Base-by-base conservation (phyloP, 148 eudicot species). In the Silene uniflora region DNA sequence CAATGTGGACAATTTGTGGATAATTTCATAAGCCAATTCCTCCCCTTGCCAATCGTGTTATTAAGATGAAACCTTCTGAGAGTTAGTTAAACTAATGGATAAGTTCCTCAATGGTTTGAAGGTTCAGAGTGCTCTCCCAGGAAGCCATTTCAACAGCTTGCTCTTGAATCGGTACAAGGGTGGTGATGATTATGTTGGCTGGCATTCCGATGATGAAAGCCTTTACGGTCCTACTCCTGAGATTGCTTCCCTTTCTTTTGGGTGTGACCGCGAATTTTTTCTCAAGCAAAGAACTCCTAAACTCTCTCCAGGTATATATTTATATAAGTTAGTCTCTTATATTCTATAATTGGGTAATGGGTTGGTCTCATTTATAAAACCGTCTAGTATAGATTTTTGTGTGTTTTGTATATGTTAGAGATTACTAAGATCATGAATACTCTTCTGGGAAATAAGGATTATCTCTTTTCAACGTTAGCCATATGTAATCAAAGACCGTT, bases 161-260 rank as follows among this genome's bases (percentile, higher is more conserved):
- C 84, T 91, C 29, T 76, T 94, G 21, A 91, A 94, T 80, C 83
- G 96, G 79, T 94, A 94, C 80, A 89, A 91, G 73, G 88, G 83
- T 67, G 97, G 98, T 21, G 79, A 86, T 77, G 98, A 91, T 80
- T 88, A 84, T 77, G 97, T 91, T 47, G 90, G 91, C 65, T 94
- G 97, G 97, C 98, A 94, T 84, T 86, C 98, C 11, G 98, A 94
- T 86, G 93, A 91, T 72, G 98, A 94, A 83, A 85, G 86, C 67
- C 88, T 94, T 22, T 94, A 94, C 71, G 97, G 98, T 23, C 83
- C 89, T 64, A 89, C 90, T 66, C 98, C 98, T 23, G 87, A 91
- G 71, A 91, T 94, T 81, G 98, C 91, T 44, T 94, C 98, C 4
- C 77, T 94, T 80, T 90, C 98, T 14, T 94, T 94, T 85, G 98